A percentile compares a stretch with the other conserved stretches of the same genome.
Conservation (phyloP, 805 yeast species). For the Zygosaccharomyces bisporus region DNA sequence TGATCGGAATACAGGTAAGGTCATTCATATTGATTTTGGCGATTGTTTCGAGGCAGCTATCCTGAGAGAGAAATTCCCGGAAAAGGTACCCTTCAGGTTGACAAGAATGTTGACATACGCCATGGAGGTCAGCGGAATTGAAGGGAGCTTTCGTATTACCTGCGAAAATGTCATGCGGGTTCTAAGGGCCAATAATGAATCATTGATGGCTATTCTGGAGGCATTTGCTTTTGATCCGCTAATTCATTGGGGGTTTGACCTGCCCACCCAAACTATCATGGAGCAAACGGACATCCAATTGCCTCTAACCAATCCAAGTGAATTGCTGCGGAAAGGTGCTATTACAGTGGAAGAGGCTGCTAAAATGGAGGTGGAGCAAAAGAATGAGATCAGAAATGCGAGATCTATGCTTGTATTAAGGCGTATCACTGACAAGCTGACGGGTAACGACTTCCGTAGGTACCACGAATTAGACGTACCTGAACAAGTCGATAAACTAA, state of each 20-base stretch:
- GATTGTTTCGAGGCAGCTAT: conserved; percentile 99
- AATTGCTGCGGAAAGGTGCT: conserved; percentile 64
- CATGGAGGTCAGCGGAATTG: conserved; percentile 98
- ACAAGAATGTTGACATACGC: conserved; percentile 97
- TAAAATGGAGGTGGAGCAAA: conserved; percentile 62
- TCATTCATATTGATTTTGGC: conserved; percentile 96
- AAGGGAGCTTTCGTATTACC: conserved; percentile 93
- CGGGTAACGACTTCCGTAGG: conserved; percentile 88
- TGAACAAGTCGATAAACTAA: conserved; percentile 87
- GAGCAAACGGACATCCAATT: conserved; percentile 69
- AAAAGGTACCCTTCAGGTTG: conserved; percentile 93
- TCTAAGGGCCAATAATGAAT: conserved; percentile 87
- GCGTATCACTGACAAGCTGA: conserved; percentile 85
- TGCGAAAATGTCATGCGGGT: conserved; percentile 97
- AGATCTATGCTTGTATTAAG: conserved; percentile 87
- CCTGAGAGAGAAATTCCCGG: conserved; percentile 93
- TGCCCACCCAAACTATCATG: conserved; percentile 75
- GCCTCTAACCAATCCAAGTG: conserved; percentile 66
- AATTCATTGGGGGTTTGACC: conserved; percentile 97
- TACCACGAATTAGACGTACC: conserved; percentile 70
- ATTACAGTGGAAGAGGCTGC: conserved; percentile 76
- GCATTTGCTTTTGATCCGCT: conserved; percentile 98
- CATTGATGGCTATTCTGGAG: conserved; percentile 94
- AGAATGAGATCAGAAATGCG: conserved; percentile 72
- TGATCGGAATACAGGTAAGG: conserved; percentile 91